phyloP scores from a whole-genome alignment of 768 basidiomycete species.

The Pilatotrama ljubarskyi region DNA sequence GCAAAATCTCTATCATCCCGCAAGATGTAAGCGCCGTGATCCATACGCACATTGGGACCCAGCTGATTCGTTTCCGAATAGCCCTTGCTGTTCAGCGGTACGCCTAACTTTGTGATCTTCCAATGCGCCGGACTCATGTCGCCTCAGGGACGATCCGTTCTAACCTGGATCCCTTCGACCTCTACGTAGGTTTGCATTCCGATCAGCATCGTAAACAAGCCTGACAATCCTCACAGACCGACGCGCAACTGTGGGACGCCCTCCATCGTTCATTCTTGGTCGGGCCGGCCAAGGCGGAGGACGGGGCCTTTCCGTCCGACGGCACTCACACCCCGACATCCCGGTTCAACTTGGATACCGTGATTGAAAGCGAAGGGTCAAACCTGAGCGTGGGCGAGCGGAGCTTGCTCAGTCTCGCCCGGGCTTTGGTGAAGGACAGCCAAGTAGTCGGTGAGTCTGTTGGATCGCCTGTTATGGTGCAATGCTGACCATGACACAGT shows the following conservation, averaged over 20 bases:
- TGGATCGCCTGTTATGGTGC: not conserved
- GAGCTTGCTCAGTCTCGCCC: constrained; percentile 51
- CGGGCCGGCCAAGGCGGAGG: constrained; percentile 30
- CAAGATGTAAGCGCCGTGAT: constrained; percentile 57
- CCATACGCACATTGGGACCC: too few relatives aligned
- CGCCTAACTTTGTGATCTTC: constrained; percentile 24
- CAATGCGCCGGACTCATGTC: not conserved
- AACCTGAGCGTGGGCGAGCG: constrained; percentile 51
- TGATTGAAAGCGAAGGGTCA: constrained; percentile 53
- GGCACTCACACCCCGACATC: constrained; percentile 25
- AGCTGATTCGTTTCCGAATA: too few relatives aligned
- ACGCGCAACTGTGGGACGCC: constrained; percentile 70
- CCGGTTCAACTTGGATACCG: constrained; percentile 51
- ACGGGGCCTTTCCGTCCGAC: constrained; percentile 1
- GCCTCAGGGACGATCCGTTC: constrained; percentile 54
- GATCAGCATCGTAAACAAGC: not conserved
- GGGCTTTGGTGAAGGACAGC: constrained; percentile 53
- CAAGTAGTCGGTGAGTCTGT: constrained; percentile 38
- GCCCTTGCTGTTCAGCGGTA: constrained; percentile 60
- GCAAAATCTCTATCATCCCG: constrained; percentile 63
- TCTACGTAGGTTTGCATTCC: constrained; percentile 47
- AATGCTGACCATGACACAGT: constrained; percentile 26
- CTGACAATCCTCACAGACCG: constrained; percentile 24
- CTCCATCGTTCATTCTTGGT: constrained; percentile 60
- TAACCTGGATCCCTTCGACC: constrained; percentile 52